Conservation (phyloP, 176 grass and related monocot species). For the Lolium rigidum region DNA sequence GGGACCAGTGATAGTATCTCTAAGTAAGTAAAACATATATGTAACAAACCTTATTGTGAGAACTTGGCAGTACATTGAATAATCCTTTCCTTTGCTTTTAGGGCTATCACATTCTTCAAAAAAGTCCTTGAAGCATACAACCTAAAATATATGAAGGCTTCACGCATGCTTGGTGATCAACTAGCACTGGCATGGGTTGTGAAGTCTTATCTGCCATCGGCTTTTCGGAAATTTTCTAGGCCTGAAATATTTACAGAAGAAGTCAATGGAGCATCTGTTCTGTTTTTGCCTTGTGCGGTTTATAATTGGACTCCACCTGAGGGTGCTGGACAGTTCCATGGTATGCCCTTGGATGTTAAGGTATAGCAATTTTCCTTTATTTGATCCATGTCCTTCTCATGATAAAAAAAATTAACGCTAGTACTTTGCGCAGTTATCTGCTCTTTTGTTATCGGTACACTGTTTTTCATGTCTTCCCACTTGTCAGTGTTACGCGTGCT, state of each 20-base stretch:
- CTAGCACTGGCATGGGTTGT: conserved; percentile 87
- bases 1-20: conserved; percentile 68
- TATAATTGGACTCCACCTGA: conserved; percentile 98
- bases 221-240: conserved; percentile 64
- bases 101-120: conserved; percentile 75
- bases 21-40: conserved; percentile 52
- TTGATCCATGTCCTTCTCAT: conserved; percentile 9
- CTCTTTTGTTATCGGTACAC: background rate
- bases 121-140: conserved; percentile 73
- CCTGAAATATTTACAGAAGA: conserved; percentile 74
- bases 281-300: conserved; percentile 90
- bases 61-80: background rate
- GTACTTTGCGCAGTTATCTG: background rate
- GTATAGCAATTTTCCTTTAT: conserved; percentile 50
- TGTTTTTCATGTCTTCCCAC: background rate
- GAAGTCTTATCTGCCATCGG: conserved; percentile 71
- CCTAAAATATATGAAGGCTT: conserved; percentile 67
- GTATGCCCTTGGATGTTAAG: conserved; percentile 97
- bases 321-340: conserved; percentile 91
- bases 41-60: background rate
- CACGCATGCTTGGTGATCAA: conserved; percentile 90
- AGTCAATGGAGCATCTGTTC: conserved; percentile 68
- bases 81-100: conserved; percentile 35
- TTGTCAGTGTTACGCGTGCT: background rate
- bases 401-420: conserved; percentile 7